Conservation (phyloP, 768 basidiomycete species). For the Pleurotus citrinopileatus region DNA sequence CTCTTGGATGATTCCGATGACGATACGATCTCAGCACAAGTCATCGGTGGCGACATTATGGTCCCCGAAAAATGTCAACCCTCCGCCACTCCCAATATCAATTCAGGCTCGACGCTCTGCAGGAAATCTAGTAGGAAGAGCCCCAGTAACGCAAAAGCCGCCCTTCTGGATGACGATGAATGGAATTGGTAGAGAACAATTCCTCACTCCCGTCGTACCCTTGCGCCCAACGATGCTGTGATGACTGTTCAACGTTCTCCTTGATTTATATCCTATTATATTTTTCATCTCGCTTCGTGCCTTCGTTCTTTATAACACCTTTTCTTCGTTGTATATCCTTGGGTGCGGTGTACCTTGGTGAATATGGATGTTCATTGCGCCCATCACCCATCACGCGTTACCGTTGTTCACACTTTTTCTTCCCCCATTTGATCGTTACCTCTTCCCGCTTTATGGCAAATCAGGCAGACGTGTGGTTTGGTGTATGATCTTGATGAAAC, state of each 20-base stretch:
- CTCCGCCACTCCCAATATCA: conserved; percentile 1
- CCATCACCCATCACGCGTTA: too few species aligned
- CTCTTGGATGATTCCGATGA: conserved; percentile 40
- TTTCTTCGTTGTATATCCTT: neutral
- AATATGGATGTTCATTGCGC: neutral
- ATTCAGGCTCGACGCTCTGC: neutral
- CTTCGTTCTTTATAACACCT: too few species aligned
- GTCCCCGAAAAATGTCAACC: conserved; percentile 23
- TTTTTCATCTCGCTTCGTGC: neutral
- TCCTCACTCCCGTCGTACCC: neutral
- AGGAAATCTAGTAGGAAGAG: neutral
- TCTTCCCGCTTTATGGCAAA: too few species aligned
- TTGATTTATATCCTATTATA: neutral
- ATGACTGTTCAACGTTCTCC: neutral
- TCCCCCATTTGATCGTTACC: too few species aligned
- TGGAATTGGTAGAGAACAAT: conserved; percentile 55
- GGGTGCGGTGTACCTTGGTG: neutral
- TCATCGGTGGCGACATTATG: conserved; percentile 25
- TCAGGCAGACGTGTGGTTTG: too few species aligned
- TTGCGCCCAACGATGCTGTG: neutral
- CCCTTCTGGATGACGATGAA: conserved; percentile 13
- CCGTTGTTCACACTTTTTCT: too few species aligned
- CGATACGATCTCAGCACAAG: conserved; percentile 14
- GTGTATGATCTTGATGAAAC: too few species aligned
- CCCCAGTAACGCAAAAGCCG: neutral